Evolutionary conservation across 1,139 yeast species (phyloP), one percentile per base, ranked within the genome.

Genomic region (Meyerozyma sp.): DNA sequence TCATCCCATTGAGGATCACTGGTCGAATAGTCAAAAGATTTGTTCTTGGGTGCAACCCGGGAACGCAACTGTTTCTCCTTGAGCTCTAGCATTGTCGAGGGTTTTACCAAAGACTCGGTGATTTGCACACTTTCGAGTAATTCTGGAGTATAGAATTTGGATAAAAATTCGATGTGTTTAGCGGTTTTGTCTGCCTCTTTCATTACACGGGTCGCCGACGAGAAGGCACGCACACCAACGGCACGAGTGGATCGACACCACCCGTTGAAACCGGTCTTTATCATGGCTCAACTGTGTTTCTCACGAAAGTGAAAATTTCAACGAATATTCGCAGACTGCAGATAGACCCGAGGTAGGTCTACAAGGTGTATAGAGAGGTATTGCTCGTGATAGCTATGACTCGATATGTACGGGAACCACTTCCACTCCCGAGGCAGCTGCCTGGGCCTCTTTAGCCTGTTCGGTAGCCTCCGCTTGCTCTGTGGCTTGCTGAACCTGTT

Each of bases 81-180:
- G 46, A 70, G 55, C 23, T 62, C 60, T 46, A 71, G 60, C 42
- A 67, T 50, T 18, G 51, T 76, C 43, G 76, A 68, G 14, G 95
- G 94, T 13, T 79, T 72, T 42, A 89, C 81, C 32, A 79, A 73
- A 5, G 86, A 71, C 65, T 91, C 96, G 1, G 97, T 85, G 42
- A 85, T 75, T 54, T 86, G 71, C 54, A 91, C 88, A 44, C 95
- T 81, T 57, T 88, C 85, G 50, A 91, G 77, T 43, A 90, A 71
- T 46, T 82, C 84, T 26, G 89, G 89, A 8, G 88, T 79, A 61
- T 88, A 88, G 66, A 80, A 88, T 58, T 86, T 77, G 40, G 78
- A 67, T 51, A 88, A 75, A 50, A 76, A 77, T 41, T 81, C 76
- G 49, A 82, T 54, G 62, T 86, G 94, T 46, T 72, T 59, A 25